Evolutionary conservation across 257 asterid genomes (phyloP), one percentile per base, ranked within the genome.

Genomic region (Fraxinus cuspidata): DNA sequence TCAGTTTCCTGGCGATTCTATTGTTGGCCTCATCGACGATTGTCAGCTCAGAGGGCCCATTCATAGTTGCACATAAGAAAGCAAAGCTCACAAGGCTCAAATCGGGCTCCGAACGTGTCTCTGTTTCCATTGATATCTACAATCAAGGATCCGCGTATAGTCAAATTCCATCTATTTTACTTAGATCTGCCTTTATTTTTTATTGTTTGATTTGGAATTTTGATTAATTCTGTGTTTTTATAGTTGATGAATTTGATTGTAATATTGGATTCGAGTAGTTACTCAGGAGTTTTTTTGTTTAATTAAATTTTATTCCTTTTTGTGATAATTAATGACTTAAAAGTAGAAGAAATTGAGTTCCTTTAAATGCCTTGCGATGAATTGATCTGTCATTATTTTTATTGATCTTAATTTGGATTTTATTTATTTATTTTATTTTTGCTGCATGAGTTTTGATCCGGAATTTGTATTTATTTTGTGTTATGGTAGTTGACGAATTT

Each of bases 91-190:
- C 91, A 37, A 83, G 91, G 83, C 91, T 94, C 86, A 88, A 92
- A 37, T 79, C 96, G 72, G 94, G 93, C 83, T 74, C 86, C 67
- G 98, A 94, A 70, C 96, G 97, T 1, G 86, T 94, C 63, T 84
- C 92, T 66, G 97, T 94, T 82, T 82, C 93, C 51, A 82, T 94
- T 75, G 91, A 94, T 75, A 78, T 94, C 82, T 92, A 89, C 90
- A 94, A 92, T 78, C 88, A 90, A 83, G 98, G 98, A 92, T 91
- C 81, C 78, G 85, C 96, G 98, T 94, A 91, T 67, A 89, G 72
- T 40, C 5, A 56, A 49, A 21, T 70, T 9, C 67, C 70, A 27
- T 35, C 72, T 6, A 28, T 38, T 19, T 1, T 56, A 35, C 0
- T 74, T 78, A 76, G 89, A 87, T 87, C 87, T 79, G 44, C 49